phyloP scores from a whole-genome alignment of 495 filamentous ascomycete genomes.

The Chaetomium tenue region DNA sequence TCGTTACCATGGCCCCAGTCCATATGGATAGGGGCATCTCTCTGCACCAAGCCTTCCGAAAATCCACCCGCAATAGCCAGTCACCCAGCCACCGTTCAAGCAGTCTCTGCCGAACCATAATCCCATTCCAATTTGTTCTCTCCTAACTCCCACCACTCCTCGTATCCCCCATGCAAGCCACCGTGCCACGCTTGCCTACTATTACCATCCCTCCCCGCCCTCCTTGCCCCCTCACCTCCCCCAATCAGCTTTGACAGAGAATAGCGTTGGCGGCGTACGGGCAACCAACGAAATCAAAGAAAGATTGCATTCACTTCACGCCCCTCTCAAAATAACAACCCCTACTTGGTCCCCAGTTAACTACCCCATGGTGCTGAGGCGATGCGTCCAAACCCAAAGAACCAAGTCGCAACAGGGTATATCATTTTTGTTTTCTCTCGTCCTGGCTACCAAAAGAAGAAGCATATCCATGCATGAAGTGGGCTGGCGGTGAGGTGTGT shows the following conservation, averaged over 20 bases:
- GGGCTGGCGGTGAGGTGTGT: not conserved
- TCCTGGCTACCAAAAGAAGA: not conserved
- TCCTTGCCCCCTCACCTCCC: too few relatives aligned
- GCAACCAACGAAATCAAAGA: not conserved
- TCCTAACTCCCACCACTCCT: not conserved
- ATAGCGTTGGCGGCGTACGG: not conserved
- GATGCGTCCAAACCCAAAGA: not conserved
- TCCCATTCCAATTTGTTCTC: not conserved
- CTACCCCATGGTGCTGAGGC: not conserved
- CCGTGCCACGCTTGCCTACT: not conserved
- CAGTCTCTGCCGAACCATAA: not conserved
- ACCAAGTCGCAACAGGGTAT: slow-evolving; percentile 4
- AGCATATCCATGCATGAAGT: not conserved
- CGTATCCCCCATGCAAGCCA: not conserved
- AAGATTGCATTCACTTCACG: not conserved
- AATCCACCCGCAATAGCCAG: not conserved
- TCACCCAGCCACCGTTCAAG: not conserved
- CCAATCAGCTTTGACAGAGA: not conserved
- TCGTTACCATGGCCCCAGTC: not conserved
- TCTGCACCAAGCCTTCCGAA: not conserved
- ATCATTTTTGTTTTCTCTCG: not conserved
- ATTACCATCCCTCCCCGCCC: not conserved
- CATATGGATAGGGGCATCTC: not conserved
- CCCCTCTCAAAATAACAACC: not conserved
- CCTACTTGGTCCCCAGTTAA: not conserved